Evolutionary conservation across 768 basidiomycete genomes (phyloP), one percentile per base, ranked within the genome.

Genomic region (Mycena kentingensis): DNA sequence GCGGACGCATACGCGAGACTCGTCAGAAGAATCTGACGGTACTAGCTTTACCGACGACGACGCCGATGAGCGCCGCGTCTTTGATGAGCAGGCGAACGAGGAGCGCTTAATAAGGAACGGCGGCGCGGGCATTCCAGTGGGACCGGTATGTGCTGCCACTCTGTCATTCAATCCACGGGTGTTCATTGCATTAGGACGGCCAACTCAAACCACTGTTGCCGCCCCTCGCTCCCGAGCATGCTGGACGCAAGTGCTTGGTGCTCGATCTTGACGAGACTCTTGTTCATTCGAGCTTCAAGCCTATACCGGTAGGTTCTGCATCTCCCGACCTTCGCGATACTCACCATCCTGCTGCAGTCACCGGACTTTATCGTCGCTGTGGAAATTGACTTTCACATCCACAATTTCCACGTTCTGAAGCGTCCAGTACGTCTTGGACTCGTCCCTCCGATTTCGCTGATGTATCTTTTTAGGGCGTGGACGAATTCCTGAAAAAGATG

Each of bases 321-420:
- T 55, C 36, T 39, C 32, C 12, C 35, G 19, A 21, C 26, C 18
- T 44, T 54, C 59, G 45, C 24, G 37, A 13, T 25, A 21, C 55
- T 58, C 46, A 61, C 47, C 18, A 36, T 50, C 26, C 28, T 49
- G 27, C 34, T 98, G 62, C 81, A 80, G 58, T 90, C 93, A 64
- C 94, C 96, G 26, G 97, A 99, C 75, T 99, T 93, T 70, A 92
- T 98, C 57, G 96, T 99, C 3, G 97, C 97, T 4, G 97, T 99
- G 22, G 97, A 98, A 72, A 99, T 99, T 57, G 97, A 99, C 67
- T 94, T 91, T 60, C 90, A 97, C 66, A 91, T 89, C 82, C 97
- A 99, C 69, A 98, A 99, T 65, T 94, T 98, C 60, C 98, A 98
- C 72, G 97, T 98, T 43, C 91, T 98, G 71, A 98, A 98, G 71